Evolutionary conservation across 2,329 filamentous ascomycete genomes (phyloP), one percentile per base, ranked within the genome.

Genomic region (Botrytis byssoidea): DNA sequence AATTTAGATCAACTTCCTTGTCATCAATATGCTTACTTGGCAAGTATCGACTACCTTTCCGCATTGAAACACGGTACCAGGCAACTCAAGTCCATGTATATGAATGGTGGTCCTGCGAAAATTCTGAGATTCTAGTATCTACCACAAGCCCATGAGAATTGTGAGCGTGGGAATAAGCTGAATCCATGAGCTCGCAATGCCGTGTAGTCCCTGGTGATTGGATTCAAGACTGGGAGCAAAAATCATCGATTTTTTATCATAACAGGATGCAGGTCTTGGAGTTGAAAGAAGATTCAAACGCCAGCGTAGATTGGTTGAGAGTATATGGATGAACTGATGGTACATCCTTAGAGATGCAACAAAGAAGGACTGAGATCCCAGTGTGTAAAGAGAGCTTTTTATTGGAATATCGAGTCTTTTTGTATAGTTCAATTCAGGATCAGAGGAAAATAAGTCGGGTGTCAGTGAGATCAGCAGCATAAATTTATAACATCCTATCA

Each of bases 91-190:
- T 20, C 88, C 88, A 0, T 90, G 83, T 1, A 84, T 85, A 84
- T 85, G 80, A 91, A 90, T 0, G 88, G 88, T 1, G 88, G 88
- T 46, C 82, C 64, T 46, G 88, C 84, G 71, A 88, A 85, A n/a
- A 83, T 84, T 44, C 82, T 83, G 78, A 89, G 90, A 79, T 90
- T 90, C 77, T 90, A 88, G 77, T 90, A 88, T 75, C 86, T 85
- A 12, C 88, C 88, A 77, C 84, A 84, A 3, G 86, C 86, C 83
- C 84, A 64, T 46, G 48, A 32, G 7, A 59, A 46, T 22, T 61
- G 32, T 40, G 25, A n/a, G 48, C 22, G 20, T 37, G 59, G 10
- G 25, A 25, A 37, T 25, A 25, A 7, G 32, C 59, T 37, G 12
- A 22, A 51, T 4, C 25, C 25, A 51, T n/a, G 25, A 51, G 25